A percentile compares a stretch with the other conserved stretches of the same genome.
Conservation (phyloP, 1,284 basidiomycete species). For the Marasmius sp. region DNA sequence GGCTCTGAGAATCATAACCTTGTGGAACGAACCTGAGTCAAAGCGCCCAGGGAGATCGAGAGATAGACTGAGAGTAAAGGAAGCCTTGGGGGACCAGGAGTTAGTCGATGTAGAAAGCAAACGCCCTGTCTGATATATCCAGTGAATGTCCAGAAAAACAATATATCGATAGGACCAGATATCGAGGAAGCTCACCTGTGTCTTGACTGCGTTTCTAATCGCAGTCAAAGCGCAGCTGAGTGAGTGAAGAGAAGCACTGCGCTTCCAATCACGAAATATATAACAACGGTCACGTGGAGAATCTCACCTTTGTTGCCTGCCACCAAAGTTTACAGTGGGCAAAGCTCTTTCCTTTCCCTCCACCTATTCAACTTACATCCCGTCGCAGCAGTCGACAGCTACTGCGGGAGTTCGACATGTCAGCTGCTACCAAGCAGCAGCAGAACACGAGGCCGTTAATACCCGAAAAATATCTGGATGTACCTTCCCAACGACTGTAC, state of each 20-base stretch:
- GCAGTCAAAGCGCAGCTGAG: background rate
- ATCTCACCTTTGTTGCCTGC: background rate
- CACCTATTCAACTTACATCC: background rate
- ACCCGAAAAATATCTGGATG: conserved; percentile 53
- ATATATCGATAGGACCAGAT: background rate
- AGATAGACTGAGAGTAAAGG: too few relatives aligned
- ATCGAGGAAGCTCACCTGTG: background rate
- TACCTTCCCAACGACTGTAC: conserved; percentile 60
- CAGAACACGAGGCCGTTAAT: conserved; percentile 25
- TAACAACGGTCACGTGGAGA: background rate
- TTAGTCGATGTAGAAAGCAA: too few relatives aligned
- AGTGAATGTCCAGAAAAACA: background rate
- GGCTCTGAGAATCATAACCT: too few relatives aligned
- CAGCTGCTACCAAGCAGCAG: conserved; percentile 1
- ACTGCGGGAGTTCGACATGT: conserved; percentile 5
- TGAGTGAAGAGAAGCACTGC: background rate
- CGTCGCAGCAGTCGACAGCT: background rate
- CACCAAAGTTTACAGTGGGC: background rate
- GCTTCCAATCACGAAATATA: background rate
- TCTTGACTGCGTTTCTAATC: background rate
- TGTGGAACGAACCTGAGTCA: too few relatives aligned
- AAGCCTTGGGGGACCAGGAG: too few relatives aligned
- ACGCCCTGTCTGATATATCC: too few relatives aligned
- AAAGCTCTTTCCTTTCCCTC: background rate
- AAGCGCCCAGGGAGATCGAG: too few relatives aligned